A percentile compares a stretch with the other conserved stretches of the same genome.
Evolutionary conservation across 2,329 filamentous ascomycete species (phyloP).

Genomic region (Torrubiella hemipterigena): DNA sequence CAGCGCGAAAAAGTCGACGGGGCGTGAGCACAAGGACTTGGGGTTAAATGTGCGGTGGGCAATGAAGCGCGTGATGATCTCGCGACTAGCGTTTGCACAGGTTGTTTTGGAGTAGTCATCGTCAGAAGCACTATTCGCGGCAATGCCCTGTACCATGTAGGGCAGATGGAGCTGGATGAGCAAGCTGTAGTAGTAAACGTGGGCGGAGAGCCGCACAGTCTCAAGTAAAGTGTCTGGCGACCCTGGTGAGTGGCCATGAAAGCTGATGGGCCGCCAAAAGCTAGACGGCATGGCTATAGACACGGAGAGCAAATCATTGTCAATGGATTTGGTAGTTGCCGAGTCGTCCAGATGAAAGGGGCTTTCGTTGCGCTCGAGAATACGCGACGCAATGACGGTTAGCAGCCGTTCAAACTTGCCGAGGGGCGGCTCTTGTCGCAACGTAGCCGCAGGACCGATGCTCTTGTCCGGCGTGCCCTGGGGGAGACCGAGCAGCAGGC

Average conservation of each 20-base stretch:
- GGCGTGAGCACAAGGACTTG: constrained; percentile 18
- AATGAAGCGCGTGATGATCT: constrained; percentile 24
- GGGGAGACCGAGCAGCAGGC: not conserved
- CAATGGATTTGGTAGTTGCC: constrained; percentile 10
- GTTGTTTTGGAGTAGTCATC: constrained; percentile 21
- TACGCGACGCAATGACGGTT: not conserved
- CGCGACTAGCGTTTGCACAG: constrained; percentile 23
- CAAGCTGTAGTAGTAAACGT: constrained; percentile 24
- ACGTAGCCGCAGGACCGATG: not conserved
- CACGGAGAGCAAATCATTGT: constrained; percentile 17
- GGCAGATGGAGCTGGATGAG: constrained; percentile 27
- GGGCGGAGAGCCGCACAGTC: constrained; percentile 15
- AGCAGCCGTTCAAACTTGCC: not conserved
- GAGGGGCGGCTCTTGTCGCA: not conserved
- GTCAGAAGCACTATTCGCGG: constrained; percentile 7
- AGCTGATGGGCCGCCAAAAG: constrained; percentile 21
- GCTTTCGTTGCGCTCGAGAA: not conserved
- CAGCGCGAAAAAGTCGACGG: constrained; percentile 23
- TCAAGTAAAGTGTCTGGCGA: not conserved
- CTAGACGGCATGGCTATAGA: constrained; percentile 16
- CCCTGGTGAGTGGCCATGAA: constrained; percentile 7
- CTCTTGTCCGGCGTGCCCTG: not conserved
- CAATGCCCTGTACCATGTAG: constrained; percentile 17
- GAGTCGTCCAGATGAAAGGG: not conserved
- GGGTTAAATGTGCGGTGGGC: constrained; percentile 18